Conservation (phyloP, 805 yeast species). For the Candida jianshihensis region DNA sequence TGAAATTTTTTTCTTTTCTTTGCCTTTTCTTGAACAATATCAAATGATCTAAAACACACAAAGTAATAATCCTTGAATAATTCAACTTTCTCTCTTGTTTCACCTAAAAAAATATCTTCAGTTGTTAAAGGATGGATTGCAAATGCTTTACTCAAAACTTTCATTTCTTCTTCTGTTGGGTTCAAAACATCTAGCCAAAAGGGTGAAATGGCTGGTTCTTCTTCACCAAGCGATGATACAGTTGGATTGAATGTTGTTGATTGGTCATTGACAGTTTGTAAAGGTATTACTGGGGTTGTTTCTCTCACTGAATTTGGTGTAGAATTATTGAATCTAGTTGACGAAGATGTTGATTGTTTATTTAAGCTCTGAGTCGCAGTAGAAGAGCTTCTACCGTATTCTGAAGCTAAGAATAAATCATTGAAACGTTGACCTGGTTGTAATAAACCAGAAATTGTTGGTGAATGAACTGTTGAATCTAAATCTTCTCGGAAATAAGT, state of each 20-base stretch:
- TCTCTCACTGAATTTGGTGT: conserved; percentile 10
- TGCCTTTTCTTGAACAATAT: conserved; percentile 67
- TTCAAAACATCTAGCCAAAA: conserved; percentile 92
- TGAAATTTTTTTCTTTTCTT: conserved; percentile 34
- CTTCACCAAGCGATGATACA: conserved; percentile 1
- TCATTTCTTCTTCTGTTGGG: conserved; percentile 97
- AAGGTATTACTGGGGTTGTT: conserved; percentile 3
- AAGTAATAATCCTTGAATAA: conserved; percentile 85
- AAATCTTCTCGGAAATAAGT: conserved; percentile 90
- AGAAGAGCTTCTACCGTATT: conserved; percentile 13
- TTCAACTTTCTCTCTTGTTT: conserved; percentile 93
- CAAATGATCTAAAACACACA: conserved; percentile 82
- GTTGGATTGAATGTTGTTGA: background rate
- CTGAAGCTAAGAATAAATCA: conserved; percentile 51
- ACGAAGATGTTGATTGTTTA: background rate
- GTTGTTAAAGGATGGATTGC: conserved; percentile 96
- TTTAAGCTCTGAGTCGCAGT: background rate
- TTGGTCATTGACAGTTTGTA: conserved; percentile 4
- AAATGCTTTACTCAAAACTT: conserved; percentile 80
- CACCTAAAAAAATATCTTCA: conserved; percentile 90
- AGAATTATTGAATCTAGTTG: conserved; percentile 10
- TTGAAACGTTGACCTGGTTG: conserved; percentile 55
- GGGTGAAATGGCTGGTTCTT: conserved; percentile 42
- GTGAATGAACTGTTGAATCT: conserved; percentile 84
- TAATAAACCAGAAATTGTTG: conserved; percentile 75